Evolutionary conservation across 768 basidiomycete species (phyloP).

Genomic region (Imleria badia): DNA sequence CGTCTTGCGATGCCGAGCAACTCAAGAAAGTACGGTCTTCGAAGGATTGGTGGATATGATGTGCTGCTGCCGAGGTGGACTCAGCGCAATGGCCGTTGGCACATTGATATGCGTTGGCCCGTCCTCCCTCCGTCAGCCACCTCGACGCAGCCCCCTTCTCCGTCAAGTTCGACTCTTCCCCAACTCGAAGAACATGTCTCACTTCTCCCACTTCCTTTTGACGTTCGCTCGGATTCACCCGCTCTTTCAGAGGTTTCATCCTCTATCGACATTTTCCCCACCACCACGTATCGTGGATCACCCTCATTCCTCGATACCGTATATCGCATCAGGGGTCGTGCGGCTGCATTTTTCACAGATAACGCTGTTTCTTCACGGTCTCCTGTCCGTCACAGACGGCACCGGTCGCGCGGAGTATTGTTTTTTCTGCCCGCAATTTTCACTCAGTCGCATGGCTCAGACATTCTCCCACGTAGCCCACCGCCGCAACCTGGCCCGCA

Average conservation of each 20-base stretch:
- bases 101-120: conserved; percentile 63
- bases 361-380: conserved; percentile 42
- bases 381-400: conserved; percentile 46
- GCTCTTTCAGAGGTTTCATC: conserved; percentile 48
- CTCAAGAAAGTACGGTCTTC: conserved; percentile 57
- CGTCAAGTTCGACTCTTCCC: conserved; percentile 48
- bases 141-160: conserved; percentile 44
- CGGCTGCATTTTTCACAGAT: conserved; percentile 43
- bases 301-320: conserved; percentile 52
- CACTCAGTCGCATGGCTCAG: conserved; percentile 41
- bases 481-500: conserved; percentile 27
- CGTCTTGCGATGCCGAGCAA: conserved; percentile 55
- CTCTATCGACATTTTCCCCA: conserved; percentile 41
- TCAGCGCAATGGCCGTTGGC: conserved; percentile 69
- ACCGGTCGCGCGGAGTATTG: conserved; percentile 60
- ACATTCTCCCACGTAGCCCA: conserved; percentile 32
- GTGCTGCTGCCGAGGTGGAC: conserved; percentile 75
- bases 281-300: conserved; percentile 37
- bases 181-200: conserved; percentile 49
- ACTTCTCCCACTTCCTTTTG: conserved; percentile 64
- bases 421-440: conserved; percentile 86
- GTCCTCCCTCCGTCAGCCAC: conserved; percentile 43
- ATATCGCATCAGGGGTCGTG: conserved; percentile 56
- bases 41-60: conserved; percentile 72
- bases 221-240: conserved; percentile 57